Percentiles rank a stretch among this genome's conserved stretches.
phyloP scores from a whole-genome alignment of 2,329 filamentous ascomycete species.

The Fusarium solani-melongenae region DNA sequence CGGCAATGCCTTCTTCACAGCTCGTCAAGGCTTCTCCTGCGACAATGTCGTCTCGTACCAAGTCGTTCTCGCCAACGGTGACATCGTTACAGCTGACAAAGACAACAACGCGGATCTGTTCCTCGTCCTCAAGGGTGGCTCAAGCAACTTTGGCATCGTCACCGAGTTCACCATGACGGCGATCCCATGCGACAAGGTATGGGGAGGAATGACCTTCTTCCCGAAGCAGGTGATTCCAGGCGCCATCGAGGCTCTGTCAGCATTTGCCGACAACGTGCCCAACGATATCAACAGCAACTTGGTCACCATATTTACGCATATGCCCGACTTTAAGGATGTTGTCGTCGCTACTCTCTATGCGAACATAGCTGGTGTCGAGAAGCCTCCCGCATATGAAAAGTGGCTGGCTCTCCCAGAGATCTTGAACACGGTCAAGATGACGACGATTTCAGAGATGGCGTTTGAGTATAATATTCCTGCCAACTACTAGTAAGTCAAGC shows the following conservation, averaged over 20 bases:
- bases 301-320: constrained; percentile 10
- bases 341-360: constrained; percentile 18
- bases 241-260: constrained; percentile 7
- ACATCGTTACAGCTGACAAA: constrained; percentile 54
- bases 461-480: constrained; percentile 32
- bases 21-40: constrained; percentile 57
- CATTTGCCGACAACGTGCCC: constrained; percentile 20
- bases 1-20: constrained; percentile 40
- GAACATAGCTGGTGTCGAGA: constrained; percentile 22
- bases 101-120: constrained; percentile 54
- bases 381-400: constrained; percentile 25
- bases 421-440: constrained; percentile 23
- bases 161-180: constrained; percentile 44
- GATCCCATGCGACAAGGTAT: constrained; percentile 30
- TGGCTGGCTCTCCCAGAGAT: constrained; percentile 33
- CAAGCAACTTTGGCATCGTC: constrained; percentile 55
- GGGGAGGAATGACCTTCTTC: constrained; percentile 32
- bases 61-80: constrained; percentile 60
- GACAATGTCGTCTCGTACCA: constrained; percentile 59
- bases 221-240: constrained; percentile 22
- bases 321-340: constrained; percentile 28
- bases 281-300: constrained; percentile 26
- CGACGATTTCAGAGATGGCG: constrained; percentile 25
- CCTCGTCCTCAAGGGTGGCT: constrained; percentile 56
- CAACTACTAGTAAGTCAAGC: constrained; percentile 20